A percentile compares a stretch with the other conserved stretches of the same genome.
Evolutionary conservation across 129 eudicot genomes (phyloP).

Genomic region (Flaveria linearis): DNA sequence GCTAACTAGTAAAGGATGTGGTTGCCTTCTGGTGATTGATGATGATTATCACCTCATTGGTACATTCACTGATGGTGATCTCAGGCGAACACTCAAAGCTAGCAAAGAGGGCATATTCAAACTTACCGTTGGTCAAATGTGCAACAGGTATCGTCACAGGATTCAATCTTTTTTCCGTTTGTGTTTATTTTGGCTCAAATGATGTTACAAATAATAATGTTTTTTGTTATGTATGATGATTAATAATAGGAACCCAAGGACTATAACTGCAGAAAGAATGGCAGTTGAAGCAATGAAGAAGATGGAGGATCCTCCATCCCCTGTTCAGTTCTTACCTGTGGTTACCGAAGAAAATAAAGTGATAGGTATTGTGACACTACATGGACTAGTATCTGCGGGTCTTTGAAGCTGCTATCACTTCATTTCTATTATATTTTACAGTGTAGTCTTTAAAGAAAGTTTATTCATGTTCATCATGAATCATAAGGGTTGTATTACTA

Average conservation of each 20-base stretch:
- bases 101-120: constrained; percentile 95
- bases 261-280: constrained; percentile 86
- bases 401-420: constrained; percentile 40
- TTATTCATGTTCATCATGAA: background rate
- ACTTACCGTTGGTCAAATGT: constrained; percentile 94
- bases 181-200: background rate
- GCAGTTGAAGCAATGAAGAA: constrained; percentile 97
- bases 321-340: constrained; percentile 94
- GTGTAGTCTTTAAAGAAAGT: constrained; percentile 13
- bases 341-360: constrained; percentile 51
- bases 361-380: constrained; percentile 87
- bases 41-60: constrained; percentile 74
- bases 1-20: constrained; percentile 93
- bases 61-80: constrained; percentile 95
- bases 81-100: constrained; percentile 89
- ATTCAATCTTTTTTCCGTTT: background rate
- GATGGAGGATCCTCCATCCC: constrained; percentile 98
- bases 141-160: constrained; percentile 68
- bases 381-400: constrained; percentile 92
- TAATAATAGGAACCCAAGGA: constrained; percentile 75
- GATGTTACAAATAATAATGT: constrained; percentile 6
- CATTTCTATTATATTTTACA: background rate
- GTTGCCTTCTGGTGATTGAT: constrained; percentile 86
- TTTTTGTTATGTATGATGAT: background rate
- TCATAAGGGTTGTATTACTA: constrained; percentile 23